Conservation (phyloP, 208 protist species). For the Acanthamoeba lenticulata region DNA sequence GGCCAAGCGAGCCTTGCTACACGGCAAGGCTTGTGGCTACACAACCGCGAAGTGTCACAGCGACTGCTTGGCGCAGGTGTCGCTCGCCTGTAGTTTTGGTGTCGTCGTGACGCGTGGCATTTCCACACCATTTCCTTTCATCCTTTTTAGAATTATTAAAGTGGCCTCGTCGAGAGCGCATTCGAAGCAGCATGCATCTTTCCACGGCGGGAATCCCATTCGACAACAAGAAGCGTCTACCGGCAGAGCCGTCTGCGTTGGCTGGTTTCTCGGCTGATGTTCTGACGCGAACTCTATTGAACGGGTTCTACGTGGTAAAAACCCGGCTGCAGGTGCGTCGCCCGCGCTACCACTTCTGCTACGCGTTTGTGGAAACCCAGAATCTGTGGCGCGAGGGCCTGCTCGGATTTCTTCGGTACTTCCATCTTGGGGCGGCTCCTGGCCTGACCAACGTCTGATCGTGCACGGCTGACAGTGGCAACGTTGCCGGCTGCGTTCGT, state of each 20-base stretch:
- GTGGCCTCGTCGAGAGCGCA: no score
- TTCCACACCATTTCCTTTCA: not conserved
- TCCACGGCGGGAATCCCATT: not conserved
- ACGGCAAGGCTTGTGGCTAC: no score
- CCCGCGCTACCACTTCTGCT: slow-evolving; percentile 1
- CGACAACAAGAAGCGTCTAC: not conserved
- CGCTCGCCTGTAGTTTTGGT: no score
- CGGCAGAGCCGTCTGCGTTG: not conserved
- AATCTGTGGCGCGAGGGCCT: slow-evolving; percentile 10
- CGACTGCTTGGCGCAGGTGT: no score
- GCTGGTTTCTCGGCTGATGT: not conserved
- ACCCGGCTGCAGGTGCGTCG: slow-evolving; percentile 21
- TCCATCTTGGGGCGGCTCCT: not conserved
- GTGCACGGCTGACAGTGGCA: not conserved
- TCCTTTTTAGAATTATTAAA: not conserved
- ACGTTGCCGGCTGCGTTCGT: not conserved
- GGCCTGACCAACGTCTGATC: not conserved
- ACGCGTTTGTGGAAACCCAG: slow-evolving; percentile 14
- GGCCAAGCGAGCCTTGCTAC: no score
- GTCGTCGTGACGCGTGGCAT: not conserved
- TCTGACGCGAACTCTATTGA: not conserved
- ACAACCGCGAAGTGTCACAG: no score
- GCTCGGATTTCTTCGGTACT: not conserved
- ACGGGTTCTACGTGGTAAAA: slow-evolving; percentile 43
- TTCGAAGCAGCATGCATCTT: not conserved